Evolutionary conservation across 2,329 filamentous ascomycete genomes (phyloP), one percentile per base, ranked within the genome.

Genomic region (Ciborinia camelliae): DNA sequence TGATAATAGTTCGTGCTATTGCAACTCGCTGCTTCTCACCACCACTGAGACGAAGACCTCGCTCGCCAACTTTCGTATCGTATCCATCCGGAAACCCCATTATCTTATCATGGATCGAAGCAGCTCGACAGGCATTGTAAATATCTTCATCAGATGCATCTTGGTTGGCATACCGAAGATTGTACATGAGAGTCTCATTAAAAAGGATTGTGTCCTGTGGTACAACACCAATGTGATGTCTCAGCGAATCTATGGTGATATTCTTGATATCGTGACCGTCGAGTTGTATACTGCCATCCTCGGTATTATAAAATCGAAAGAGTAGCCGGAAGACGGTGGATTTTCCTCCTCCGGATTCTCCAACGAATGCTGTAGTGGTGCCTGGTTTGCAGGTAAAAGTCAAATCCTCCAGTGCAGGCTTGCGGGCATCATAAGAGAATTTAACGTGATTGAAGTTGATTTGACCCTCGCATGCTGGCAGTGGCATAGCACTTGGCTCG

Each of bases 131-230:
- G 15, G 93, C 93, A 52, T 86, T 86, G 72, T 87, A 90, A 2
- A 97, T 87, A 35, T 97, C 87, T 70, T 94, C 90, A 66, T 96
- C 88, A 0, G 90, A 90, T 14, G 90, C 92, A 35, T 84, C 77
- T 51, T 91, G 90, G 69, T 94, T 94, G 66, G 93, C 92, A 75
- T 97, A 97, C 75, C 88, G 90, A 67, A 97, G 81, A 74, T 97
- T 97, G 79, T 96, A 97, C 91, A 97, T 95, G 68, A 97, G 80
- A 0, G 90, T 90, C 76, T 97, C 93, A 75, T 97, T 97, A 83
- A 97, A 97, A 52, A 97, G 81, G 7, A 96, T 90, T 5, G 94
- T 97, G 73, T 99, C 95, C 76, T 99, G 95, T 1, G 95, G 95
- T 8, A 99, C 95, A 51, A 99, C 94, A 30, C 95, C 95, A 73